These are phyloP conservation scores for Metschnikowia hibisci DNA, from an alignment of 805 yeast species.

Conservation along the genomic window DNA sequence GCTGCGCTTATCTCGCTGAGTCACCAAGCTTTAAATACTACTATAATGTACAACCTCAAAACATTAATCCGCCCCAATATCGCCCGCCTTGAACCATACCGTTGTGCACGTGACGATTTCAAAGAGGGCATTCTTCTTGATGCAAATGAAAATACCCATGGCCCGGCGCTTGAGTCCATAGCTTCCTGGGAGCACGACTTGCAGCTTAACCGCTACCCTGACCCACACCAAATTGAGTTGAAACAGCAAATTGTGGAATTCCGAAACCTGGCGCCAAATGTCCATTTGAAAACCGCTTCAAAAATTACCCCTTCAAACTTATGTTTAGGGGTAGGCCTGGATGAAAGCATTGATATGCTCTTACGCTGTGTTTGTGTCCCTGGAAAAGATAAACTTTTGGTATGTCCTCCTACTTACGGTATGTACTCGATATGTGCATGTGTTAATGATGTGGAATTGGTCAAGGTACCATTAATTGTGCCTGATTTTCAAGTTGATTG, in stretches of 20 bases:
- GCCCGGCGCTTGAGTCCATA: slow-evolving; percentile 61
- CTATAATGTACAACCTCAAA: slow-evolving; percentile 30
- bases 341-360: slow-evolving; percentile 87
- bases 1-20: slow-evolving; percentile 4
- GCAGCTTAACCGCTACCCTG: slow-evolving; percentile 89
- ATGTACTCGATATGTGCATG: slow-evolving; percentile 92
- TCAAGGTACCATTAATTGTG: slow-evolving; percentile 59
- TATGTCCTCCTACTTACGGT: slow-evolving; percentile 95
- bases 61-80: slow-evolving; percentile 83
- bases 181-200: slow-evolving; percentile 42
- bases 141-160: slow-evolving; percentile 95
- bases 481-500: slow-evolving; percentile 57
- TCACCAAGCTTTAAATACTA: not conserved
- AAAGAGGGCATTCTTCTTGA: slow-evolving; percentile 83
- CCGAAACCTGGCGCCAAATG: slow-evolving; percentile 53
- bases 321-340: slow-evolving; percentile 95
- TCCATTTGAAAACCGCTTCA: slow-evolving; percentile 12
- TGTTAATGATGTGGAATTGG: slow-evolving; percentile 81
- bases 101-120: slow-evolving; percentile 96
- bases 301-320: slow-evolving; percentile 59
- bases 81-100: slow-evolving; percentile 76
- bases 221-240: slow-evolving; percentile 83
- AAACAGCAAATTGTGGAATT: slow-evolving; percentile 68
- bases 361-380: slow-evolving; percentile 84
- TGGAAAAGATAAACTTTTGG: slow-evolving; percentile 72